Base-by-base conservation (phyloP, 2,329 filamentous ascomycete species). In the Alternaria ethzedia region DNA sequence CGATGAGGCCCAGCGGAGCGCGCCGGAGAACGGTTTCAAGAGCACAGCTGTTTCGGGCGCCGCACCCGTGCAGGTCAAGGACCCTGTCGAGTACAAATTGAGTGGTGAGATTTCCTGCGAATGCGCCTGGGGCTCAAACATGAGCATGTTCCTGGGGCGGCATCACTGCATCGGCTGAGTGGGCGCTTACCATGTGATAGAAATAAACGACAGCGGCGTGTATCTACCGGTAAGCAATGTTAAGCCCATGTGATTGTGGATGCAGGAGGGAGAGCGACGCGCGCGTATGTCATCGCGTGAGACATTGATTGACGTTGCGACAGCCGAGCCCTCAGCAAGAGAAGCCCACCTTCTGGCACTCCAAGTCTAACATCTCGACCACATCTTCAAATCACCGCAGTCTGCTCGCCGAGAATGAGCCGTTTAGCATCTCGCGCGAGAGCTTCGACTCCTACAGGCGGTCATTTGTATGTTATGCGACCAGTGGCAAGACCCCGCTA, bases 371-470 rank as follows among this genome's bases (percentile, higher is more conserved):
- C 61, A 71, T 74, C 56, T 88, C 83, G 21, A 84, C 82, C 21
- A 83, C 82, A 63, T 84, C 86, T 43, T 85, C 84, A 28, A 87
- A 87, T 68, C 86, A 88, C 76, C 83, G 87, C 60, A 89, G 86
- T 76, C 88, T 91, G 71, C 84, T 92, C 63, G 89, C 90, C 73
- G 93, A 97, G 66, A 94, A 94, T 72, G 95, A 98, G 78, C 94
- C 91, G 13, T 98, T 98, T 79, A 93, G 91, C 67, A 98, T 98
- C 78, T 97, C 94, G 41, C 88, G 95, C 74, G 96, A 98, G 82
- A 97, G 94, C 2, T 98, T 98, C 76, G 96, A 98, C 79, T 97
- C 94, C 4, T 98, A 98, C 82, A 87, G 96, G 67, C 89, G 96
- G 74, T 97, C 94, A 68, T 98, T 98, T 83, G 95, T 97, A 87